Base-by-base conservation (phyloP, 352 stramenopile species). In the Pythium periplocum region DNA sequence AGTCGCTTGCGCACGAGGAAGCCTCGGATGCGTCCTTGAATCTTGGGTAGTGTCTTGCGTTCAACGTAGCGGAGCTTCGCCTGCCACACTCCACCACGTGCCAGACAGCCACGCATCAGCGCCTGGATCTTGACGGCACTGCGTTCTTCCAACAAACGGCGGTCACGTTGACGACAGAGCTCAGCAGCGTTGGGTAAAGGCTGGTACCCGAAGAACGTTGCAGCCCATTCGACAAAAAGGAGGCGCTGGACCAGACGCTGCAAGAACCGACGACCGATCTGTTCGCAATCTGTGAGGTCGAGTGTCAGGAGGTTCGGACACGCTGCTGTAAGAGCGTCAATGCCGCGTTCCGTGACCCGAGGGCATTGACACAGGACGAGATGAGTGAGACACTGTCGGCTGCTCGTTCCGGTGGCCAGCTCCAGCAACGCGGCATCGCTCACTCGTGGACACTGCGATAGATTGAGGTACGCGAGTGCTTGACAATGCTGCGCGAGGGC, bases 161-260 rank as follows among this genome's bases (percentile, higher is more conserved):
- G 66, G 38, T 96, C 83, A 5, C 83, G 77, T 45, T 88, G 62
- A 2, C 57, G 57, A 36, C 78, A 87, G 10, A 96, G 64, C 48
- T 92, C 73, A 4, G 78, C 61, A 33, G 87, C 87, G 49, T 96
- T 88, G 6, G 84, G 83, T 3, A 93, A 66, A 5, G 86, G 85
- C 53, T 93, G 76, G 44, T 89, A 93, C n/a, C 87, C 87, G 42
- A 94, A 86, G 56, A 90, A 95, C 10, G 55, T 72, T n/a, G 58
- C 73, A 2, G 85, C 78, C 71, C 79, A 90, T 51, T 96, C 78
- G 33, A 95, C 86, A 46, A 95, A 93, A 50, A 74, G 74, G 33
- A 96, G 79, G 42, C 78, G 75, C 6, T 71, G 56, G 38, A 93
- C 69, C 11, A 95, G 62, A 26, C 66, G 56, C 45, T 93, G 82